These are phyloP conservation scores for Cyberlindnera americana DNA, from an alignment of 805 yeast species.

Conservation along the genomic window DNA sequence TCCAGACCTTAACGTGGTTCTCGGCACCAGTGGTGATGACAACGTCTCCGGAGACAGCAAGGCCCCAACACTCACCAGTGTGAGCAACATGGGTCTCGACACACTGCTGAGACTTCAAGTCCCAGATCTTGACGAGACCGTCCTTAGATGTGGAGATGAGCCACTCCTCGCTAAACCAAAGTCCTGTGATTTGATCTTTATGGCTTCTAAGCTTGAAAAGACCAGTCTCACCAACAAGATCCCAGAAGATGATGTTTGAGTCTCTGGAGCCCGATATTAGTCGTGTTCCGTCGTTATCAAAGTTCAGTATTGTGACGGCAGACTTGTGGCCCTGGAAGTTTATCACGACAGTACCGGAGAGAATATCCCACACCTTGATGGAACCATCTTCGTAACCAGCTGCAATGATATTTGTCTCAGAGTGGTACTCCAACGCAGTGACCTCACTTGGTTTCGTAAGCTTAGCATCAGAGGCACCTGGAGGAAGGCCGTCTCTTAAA, in stretches of 20 bases:
- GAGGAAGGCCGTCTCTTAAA: slow-evolving; percentile 62
- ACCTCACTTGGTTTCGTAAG: slow-evolving; percentile 61
- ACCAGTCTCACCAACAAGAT: slow-evolving; percentile 88
- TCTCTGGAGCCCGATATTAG: slow-evolving; percentile 85
- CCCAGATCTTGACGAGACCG: slow-evolving; percentile 93
- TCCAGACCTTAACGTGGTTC: slow-evolving; percentile 83
- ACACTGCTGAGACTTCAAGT: slow-evolving; percentile 81
- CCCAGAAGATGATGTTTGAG: slow-evolving; percentile 87
- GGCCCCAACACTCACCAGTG: slow-evolving; percentile 89
- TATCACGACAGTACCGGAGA: slow-evolving; percentile 73
- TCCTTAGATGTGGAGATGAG: slow-evolving; percentile 79
- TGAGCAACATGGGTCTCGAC: slow-evolving; percentile 94
- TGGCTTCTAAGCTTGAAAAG: slow-evolving; percentile 84
- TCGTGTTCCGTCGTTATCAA: slow-evolving; percentile 81
- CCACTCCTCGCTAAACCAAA: slow-evolving; percentile 56
- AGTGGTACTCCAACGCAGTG: slow-evolving; percentile 55
- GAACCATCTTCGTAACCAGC: slow-evolving; percentile 90
- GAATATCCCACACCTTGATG: slow-evolving; percentile 86
- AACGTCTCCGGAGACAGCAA: slow-evolving; percentile 44
- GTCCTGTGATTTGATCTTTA: slow-evolving; percentile 81
- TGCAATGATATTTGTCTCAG: slow-evolving; percentile 66
- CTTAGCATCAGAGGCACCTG: slow-evolving; percentile 67
- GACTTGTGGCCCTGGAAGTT: slow-evolving; percentile 90
- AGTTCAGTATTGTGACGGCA: slow-evolving; percentile 62
- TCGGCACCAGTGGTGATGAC: slow-evolving; percentile 75